Percentiles rank a stretch among this genome's conserved stretches.
Evolutionary conservation across 2,329 filamentous ascomycete species (phyloP).

Genomic region (Furcasterigmium furcatum): DNA sequence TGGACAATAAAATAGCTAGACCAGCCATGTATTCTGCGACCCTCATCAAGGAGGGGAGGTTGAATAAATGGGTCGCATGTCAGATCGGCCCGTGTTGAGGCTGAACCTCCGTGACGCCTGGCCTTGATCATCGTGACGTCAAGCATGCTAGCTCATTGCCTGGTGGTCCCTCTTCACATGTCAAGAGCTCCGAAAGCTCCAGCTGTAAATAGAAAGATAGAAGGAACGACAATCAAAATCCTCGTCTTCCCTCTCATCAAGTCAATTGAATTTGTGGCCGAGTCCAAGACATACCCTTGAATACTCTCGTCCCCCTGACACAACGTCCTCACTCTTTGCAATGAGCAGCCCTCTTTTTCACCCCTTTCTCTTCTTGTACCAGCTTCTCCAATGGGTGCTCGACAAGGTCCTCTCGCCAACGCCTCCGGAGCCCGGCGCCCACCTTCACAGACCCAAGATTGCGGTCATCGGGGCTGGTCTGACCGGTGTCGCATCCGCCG

Average conservation of each 20-base stretch:
- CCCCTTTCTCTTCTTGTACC: constrained; percentile 60
- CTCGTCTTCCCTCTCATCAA: not conserved
- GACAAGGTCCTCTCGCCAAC: constrained; percentile 65
- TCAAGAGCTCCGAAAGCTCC: not conserved
- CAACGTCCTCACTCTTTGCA: constrained; percentile 16
- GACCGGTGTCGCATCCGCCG: constrained; percentile 73
- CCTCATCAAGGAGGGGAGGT: no score
- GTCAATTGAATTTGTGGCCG: no score
- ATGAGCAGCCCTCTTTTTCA: constrained; percentile 41
- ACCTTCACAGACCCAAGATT: constrained; percentile 60
- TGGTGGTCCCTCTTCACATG: not conserved
- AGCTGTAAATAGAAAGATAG: not conserved
- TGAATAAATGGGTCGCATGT: no score
- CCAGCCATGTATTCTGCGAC: no score
- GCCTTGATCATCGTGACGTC: not conserved
- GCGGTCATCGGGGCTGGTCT: constrained; percentile 70
- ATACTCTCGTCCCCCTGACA: not conserved
- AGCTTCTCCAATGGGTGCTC: constrained; percentile 62
- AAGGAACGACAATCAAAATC: not conserved
- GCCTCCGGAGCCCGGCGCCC: constrained; percentile 57
- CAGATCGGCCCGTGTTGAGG: no score
- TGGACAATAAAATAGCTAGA: no score
- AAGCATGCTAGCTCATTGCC: not conserved
- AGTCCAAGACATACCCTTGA: not conserved
- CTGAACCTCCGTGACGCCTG: not conserved